A percentile compares a stretch with the other conserved stretches of the same genome.
These are phyloP conservation scores for Parmales sp. DNA, from an alignment of 108 stramenopile genomes.

Conservation along the genomic window DNA sequence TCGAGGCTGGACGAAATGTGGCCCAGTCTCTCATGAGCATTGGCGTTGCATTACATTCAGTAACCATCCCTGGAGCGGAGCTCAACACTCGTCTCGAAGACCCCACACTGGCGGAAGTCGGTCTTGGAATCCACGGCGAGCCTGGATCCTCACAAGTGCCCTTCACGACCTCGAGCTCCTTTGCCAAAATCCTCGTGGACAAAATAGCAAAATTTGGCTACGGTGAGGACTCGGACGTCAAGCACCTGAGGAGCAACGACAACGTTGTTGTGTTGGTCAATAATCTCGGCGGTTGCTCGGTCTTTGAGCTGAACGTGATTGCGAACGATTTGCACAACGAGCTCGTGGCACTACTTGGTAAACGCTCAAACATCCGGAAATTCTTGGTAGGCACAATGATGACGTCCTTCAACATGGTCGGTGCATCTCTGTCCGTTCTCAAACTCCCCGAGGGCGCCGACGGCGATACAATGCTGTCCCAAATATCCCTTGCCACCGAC, in stretches of 20 bases:
- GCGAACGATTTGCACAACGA: slow-evolving; percentile 44
- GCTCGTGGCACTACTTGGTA: slow-evolving; percentile 3
- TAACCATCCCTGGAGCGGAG: slow-evolving; percentile 78
- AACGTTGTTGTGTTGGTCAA: slow-evolving; percentile 78
- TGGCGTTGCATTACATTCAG: slow-evolving; percentile 80
- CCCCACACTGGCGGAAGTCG: slow-evolving; percentile 75
- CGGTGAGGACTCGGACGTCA: slow-evolving; percentile 9
- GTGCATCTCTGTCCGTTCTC: slow-evolving; percentile 76
- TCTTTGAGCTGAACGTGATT: slow-evolving; percentile 86
- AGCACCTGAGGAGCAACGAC: slow-evolving; percentile 33
- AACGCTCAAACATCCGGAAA: slow-evolving; percentile 49
- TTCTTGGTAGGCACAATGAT: slow-evolving; percentile 76
- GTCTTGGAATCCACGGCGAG: slow-evolving; percentile 96
- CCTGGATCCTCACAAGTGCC: slow-evolving; percentile 68
- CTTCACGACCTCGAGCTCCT: slow-evolving; percentile 54
- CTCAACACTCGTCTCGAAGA: slow-evolving; percentile 33
- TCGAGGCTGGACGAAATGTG: slow-evolving; percentile 41
- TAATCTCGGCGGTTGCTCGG: slow-evolving; percentile 82
- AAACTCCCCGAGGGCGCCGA: slow-evolving; percentile 32
- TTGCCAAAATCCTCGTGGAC: slow-evolving; percentile 59
- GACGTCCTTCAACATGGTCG: slow-evolving; percentile 94
- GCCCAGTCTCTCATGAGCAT: slow-evolving; percentile 60
- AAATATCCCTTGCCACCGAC: no score
- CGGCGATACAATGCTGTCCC: slow-evolving; percentile 11
- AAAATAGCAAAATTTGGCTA: slow-evolving; percentile 19